These are phyloP conservation scores for Solanum tacnaense DNA, from an alignment of 257 asterid genomes.

Conservation along the genomic window DNA sequence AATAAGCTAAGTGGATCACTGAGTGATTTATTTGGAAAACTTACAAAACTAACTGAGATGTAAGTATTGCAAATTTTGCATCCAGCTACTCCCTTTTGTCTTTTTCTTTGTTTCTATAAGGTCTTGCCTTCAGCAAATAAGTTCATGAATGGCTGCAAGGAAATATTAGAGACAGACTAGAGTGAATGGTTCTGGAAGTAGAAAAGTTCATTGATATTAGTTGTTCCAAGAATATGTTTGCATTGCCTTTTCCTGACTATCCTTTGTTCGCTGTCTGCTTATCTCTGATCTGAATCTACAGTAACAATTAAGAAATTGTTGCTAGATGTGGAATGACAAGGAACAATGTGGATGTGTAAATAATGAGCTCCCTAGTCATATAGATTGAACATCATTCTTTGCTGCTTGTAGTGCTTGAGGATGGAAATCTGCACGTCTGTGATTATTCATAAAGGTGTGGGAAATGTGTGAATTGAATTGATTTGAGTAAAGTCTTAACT, in stretches of 20 bases:
- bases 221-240: background rate
- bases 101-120: background rate
- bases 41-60: constrained; percentile 34
- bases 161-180: background rate
- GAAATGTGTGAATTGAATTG: background rate
- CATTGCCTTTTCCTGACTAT: background rate
- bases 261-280: background rate
- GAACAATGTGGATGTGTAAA: background rate
- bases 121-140: background rate
- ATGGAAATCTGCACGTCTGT: background rate
- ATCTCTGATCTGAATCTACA: background rate
- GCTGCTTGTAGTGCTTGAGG: background rate
- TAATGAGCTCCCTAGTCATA: background rate
- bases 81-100: background rate
- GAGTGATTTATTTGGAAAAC: constrained; percentile 36
- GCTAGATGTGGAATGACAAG: background rate
- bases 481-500: background rate
- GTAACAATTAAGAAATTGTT: background rate
- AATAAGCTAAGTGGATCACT: constrained; percentile 50
- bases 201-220: background rate
- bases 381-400: background rate
- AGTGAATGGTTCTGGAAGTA: background rate
- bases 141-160: background rate
- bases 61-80: constrained; percentile 13
- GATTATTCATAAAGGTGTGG: background rate